These are phyloP conservation scores for Aspergillus bertholletiae DNA, from an alignment of 495 filamentous ascomycete genomes.

Conservation along the genomic window DNA sequence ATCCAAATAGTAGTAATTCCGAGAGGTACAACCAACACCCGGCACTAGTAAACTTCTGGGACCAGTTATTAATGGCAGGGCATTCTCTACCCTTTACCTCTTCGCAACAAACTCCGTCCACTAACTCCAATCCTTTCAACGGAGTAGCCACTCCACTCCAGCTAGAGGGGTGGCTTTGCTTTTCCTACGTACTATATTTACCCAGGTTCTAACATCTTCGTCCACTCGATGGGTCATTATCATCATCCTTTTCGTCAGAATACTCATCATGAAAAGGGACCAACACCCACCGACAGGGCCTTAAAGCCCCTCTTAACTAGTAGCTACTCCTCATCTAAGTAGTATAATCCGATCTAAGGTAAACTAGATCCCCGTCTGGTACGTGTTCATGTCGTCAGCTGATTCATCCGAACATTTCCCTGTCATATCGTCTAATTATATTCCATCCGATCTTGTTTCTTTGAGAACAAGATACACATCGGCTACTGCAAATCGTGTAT, in stretches of 20 bases:
- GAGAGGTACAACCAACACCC: neutral
- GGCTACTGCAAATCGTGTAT: no score
- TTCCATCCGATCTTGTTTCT: neutral
- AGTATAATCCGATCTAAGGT: slow-evolving; percentile 8
- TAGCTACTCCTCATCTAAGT: slow-evolving; percentile 4
- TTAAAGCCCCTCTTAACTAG: slow-evolving; percentile 8
- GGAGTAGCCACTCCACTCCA: neutral
- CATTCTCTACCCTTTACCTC: neutral
- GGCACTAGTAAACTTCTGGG: slow-evolving; percentile 1
- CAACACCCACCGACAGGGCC: slow-evolving; percentile 16
- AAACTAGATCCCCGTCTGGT: slow-evolving; percentile 18
- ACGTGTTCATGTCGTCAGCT: slow-evolving; percentile 26
- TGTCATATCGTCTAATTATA: neutral
- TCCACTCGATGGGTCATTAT: neutral
- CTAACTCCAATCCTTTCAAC: neutral
- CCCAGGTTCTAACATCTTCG: neutral
- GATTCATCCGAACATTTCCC: neutral
- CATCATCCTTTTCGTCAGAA: neutral
- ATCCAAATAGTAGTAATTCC: neutral
- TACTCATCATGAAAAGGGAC: slow-evolving; percentile 4
- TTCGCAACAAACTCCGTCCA: neutral
- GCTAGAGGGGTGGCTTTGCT: neutral
- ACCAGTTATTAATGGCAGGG: neutral
- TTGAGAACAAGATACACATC: no score
- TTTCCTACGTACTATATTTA: neutral